These are phyloP conservation scores for Forsythia viridissima DNA, from an alignment of 257 asterid genomes.

Conservation along the genomic window DNA sequence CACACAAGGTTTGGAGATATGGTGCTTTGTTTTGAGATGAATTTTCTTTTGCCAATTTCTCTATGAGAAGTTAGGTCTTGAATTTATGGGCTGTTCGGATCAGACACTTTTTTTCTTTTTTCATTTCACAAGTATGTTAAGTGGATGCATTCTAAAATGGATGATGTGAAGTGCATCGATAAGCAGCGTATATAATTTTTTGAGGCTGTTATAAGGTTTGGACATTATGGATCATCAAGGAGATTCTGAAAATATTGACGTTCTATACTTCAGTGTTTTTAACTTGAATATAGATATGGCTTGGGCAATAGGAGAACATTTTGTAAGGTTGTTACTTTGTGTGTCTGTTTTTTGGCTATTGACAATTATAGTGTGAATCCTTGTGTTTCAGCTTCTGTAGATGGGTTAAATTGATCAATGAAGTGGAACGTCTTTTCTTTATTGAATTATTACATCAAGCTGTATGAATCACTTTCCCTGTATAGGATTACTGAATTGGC, in stretches of 20 bases:
- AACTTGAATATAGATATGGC: neutral
- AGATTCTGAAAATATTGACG: neutral
- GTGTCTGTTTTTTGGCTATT: neutral
- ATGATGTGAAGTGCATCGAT: neutral
- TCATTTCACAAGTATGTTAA: neutral
- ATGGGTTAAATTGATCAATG: neutral
- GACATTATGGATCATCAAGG: neutral
- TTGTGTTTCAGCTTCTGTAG: neutral
- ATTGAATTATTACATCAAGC: neutral
- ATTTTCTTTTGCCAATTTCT: neutral
- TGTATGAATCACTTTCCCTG: neutral
- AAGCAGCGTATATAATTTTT: neutral
- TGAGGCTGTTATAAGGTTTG: neutral
- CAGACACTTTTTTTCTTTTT: neutral
- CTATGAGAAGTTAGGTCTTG: neutral
- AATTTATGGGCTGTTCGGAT: no score
- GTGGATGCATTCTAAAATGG: neutral
- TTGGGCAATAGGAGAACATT: neutral
- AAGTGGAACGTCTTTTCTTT: neutral
- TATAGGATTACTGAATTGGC: neutral
- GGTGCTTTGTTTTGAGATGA: neutral
- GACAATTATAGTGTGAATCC: neutral
- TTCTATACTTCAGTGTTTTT: neutral
- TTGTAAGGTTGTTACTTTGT: neutral
- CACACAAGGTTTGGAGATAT: neutral